Percentiles rank a stretch among this genome's conserved stretches.
These are phyloP conservation scores for Myriosclerotinia curreyana DNA, from an alignment of 2,329 filamentous ascomycete species.

Conservation along the genomic window DNA sequence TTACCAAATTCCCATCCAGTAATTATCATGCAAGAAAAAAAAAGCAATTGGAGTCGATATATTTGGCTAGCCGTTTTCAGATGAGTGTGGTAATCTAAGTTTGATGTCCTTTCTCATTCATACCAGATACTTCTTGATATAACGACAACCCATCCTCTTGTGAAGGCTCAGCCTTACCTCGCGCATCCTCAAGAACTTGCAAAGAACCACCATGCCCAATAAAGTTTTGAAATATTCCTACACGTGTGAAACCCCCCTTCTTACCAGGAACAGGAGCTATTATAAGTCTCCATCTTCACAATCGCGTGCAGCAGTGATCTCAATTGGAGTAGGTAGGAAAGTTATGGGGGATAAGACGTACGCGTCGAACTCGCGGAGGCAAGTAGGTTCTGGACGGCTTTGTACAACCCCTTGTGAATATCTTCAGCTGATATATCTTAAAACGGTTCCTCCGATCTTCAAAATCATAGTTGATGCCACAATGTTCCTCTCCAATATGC, in stretches of 20 bases:
- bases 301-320: too few species aligned
- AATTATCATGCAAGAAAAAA: not conserved
- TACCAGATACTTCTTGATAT: not conserved
- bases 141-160: not conserved
- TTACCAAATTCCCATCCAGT: not conserved
- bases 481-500: not conserved
- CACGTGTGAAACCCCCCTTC: not conserved
- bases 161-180: not conserved
- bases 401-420: not conserved
- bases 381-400: accelerated
- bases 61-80: not conserved
- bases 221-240: not conserved
- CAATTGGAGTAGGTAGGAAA: not conserved
- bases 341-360: too few species aligned
- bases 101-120: not conserved
- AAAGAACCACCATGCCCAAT: not conserved
- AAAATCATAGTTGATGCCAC: not conserved
- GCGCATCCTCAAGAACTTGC: not conserved
- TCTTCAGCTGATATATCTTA: not conserved
- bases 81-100: not conserved
- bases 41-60: not conserved
- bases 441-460: not conserved
- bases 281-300: not conserved
- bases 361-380: too few species aligned
- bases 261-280: not conserved